Evolutionary conservation across 164 flowering plant genomes (phyloP), one percentile per base, ranked within the genome.

Genomic region (Chimonanthus salicifolius): DNA sequence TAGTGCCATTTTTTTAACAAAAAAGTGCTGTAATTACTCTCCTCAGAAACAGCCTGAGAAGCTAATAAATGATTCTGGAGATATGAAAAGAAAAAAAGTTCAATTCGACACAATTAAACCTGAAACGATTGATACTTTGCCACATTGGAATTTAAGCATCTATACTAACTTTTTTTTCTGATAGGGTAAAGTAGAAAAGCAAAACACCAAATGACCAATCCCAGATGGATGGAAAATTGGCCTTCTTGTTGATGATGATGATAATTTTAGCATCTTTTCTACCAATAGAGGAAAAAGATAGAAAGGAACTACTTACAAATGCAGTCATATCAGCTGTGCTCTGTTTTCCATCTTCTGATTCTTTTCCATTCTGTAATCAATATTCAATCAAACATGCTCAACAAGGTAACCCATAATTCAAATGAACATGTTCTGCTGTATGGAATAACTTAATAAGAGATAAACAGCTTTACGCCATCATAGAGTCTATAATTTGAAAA

Each of bases 291-390:
- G 11, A 54, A 13, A 21, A 47, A 58, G 62, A 5, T n/a, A 51
- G 46, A 67, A 4, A 7, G 33, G 4, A 75, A 58, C 21, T 73
- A 86, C 90, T 86, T 49, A 88, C 91, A 79, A 85, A 88, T 64
- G 68, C 85, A 45, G 87, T 81, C 91, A 88, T 88, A 60, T 88
- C 91, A 72, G 89, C 85, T 43, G 87, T 76, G 75, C 83, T 83
- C 67, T 87, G 87, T 80, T 86, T 86, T 8, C 83, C 71, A 74
- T 85, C 86, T 48, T 86, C 86, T 10, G 86, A 78, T 70, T 84
- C 84, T 69, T 84, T 86, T 44, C 88, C 85, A 7, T 87, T 87
- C 90, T 85, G 85, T 77, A 71, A 83, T 7, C 8, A 72, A 4
- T 74, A 54, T 58, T 20, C 54, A 68, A 49, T 47, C 49, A 47